A percentile compares a stretch with the other conserved stretches of the same genome.
Evolutionary conservation across 805 yeast species (phyloP).

Genomic region (Wickerhamomyces bovis): DNA sequence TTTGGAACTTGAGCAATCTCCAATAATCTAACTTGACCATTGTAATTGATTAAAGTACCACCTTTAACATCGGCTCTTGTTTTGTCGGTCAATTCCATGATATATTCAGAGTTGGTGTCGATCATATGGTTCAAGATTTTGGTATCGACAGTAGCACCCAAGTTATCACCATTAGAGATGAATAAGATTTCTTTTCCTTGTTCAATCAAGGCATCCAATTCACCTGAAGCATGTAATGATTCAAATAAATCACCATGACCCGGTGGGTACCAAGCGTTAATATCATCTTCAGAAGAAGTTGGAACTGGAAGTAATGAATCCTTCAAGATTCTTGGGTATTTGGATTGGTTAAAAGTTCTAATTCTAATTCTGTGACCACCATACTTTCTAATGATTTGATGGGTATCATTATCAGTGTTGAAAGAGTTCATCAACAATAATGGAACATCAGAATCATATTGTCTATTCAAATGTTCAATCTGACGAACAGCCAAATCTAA

Average conservation of each 20-base stretch:
- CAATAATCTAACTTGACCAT: constrained; percentile 87
- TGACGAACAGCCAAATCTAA: constrained; percentile 94
- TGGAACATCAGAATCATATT: constrained; percentile 89
- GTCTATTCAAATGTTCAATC: constrained; percentile 89
- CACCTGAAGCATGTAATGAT: constrained; percentile 82
- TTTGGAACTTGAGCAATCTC: constrained; percentile 99
- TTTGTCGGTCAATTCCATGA: constrained; percentile 98
- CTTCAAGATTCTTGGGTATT: constrained; percentile 91
- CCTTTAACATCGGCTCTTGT: constrained; percentile 99
- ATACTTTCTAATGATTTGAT: constrained; percentile 90
- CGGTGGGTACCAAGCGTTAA: constrained; percentile 98
- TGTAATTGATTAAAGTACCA: constrained; percentile 95
- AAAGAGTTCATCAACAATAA: constrained; percentile 96
- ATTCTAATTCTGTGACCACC: constrained; percentile 94
- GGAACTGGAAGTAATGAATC: constrained; percentile 98
- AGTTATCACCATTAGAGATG: constrained; percentile 96
- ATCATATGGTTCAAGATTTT: constrained; percentile 89
- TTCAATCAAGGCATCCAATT: constrained; percentile 79
- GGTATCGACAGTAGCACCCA: constrained; percentile 96
- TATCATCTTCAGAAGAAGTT: constrained; percentile 58
- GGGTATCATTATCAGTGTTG: constrained; percentile 95
- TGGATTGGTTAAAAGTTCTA: constrained; percentile 95
- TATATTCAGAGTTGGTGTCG: constrained; percentile 85
- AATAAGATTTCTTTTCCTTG: constrained; percentile 94
- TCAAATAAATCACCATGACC: constrained; percentile 99